These are phyloP conservation scores for Candida sanyaensis DNA, from an alignment of 1,139 yeast species.

Conservation along the genomic window DNA sequence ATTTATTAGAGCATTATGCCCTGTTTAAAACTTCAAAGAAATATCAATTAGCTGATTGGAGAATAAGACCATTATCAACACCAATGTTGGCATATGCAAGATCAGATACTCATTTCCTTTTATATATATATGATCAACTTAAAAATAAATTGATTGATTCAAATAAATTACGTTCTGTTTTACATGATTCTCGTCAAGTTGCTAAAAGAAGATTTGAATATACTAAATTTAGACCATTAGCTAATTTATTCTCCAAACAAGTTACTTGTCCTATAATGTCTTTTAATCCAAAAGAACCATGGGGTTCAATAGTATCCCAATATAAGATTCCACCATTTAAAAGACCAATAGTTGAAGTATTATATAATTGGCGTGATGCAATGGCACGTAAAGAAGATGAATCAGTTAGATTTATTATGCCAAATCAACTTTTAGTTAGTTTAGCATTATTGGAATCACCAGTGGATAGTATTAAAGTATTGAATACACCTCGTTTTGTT, in stretches of 20 bases:
- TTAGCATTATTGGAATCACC: slow-evolving; percentile 60
- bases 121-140: slow-evolving; percentile 77
- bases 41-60: slow-evolving; percentile 97
- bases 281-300: slow-evolving; percentile 53
- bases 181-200: slow-evolving; percentile 76
- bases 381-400: slow-evolving; percentile 81
- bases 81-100: slow-evolving; percentile 88
- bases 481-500: slow-evolving; percentile 50
- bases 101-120: slow-evolving; percentile 90
- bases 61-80: slow-evolving; percentile 78
- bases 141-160: slow-evolving; percentile 59
- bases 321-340: slow-evolving; percentile 64
- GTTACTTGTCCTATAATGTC: slow-evolving; percentile 55
- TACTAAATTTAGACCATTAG: slow-evolving; percentile 57
- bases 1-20: slow-evolving; percentile 76
- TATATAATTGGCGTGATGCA: slow-evolving; percentile 83
- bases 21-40: slow-evolving; percentile 88
- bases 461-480: slow-evolving; percentile 55
- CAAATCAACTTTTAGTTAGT: slow-evolving; percentile 73
- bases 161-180: slow-evolving; percentile 46
- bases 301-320: slow-evolving; percentile 59
- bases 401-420: slow-evolving; percentile 79
- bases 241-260: slow-evolving; percentile 19
- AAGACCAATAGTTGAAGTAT: slow-evolving; percentile 55
- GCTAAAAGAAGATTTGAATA: slow-evolving; percentile 84